Conservation (phyloP, 2,329 filamentous ascomycete species). For the Neurospora crassa region DNA sequence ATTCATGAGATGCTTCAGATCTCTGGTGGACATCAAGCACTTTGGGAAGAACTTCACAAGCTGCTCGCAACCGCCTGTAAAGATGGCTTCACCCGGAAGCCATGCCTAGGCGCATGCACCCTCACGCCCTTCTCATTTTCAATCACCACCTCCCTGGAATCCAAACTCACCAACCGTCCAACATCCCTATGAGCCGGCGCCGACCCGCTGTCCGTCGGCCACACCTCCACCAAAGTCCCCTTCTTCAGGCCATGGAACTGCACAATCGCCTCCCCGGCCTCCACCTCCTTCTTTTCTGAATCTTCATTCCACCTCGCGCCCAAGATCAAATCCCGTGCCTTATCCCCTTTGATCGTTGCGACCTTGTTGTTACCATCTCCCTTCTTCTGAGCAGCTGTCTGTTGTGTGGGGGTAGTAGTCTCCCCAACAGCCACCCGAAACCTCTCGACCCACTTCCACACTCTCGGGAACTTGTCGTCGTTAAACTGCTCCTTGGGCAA, state of each 20-base stretch:
- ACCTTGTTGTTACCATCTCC: conserved; percentile 22
- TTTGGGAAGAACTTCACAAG: neutral
- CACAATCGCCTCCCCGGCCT: conserved; percentile 37
- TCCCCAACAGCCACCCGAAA: conserved; percentile 41
- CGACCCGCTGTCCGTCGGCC: conserved; percentile 45
- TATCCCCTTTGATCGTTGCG: conserved; percentile 38
- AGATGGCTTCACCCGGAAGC: conserved; percentile 38
- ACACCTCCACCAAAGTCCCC: conserved; percentile 47
- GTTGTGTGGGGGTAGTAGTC: conserved; percentile 25
- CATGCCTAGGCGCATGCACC: conserved; percentile 52
- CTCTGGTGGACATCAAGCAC: neutral
- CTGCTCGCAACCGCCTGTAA: neutral
- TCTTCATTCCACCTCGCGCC: conserved; percentile 35
- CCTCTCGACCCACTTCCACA: conserved; percentile 55
- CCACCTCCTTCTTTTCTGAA: conserved; percentile 28
- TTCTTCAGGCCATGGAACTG: conserved; percentile 36
- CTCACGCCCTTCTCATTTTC: conserved; percentile 38
- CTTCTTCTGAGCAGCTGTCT: conserved; percentile 12
- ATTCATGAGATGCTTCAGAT: neutral
- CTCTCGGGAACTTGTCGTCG: conserved; percentile 42
- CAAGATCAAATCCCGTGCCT: conserved; percentile 40
- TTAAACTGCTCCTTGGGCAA: conserved; percentile 45
- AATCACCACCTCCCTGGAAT: conserved; percentile 46
- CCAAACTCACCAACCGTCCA: conserved; percentile 45
- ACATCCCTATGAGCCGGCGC: conserved; percentile 49